These are phyloP conservation scores for Camelina neglecta DNA, from an alignment of 345 rosid genomes.

Conservation along the genomic window DNA sequence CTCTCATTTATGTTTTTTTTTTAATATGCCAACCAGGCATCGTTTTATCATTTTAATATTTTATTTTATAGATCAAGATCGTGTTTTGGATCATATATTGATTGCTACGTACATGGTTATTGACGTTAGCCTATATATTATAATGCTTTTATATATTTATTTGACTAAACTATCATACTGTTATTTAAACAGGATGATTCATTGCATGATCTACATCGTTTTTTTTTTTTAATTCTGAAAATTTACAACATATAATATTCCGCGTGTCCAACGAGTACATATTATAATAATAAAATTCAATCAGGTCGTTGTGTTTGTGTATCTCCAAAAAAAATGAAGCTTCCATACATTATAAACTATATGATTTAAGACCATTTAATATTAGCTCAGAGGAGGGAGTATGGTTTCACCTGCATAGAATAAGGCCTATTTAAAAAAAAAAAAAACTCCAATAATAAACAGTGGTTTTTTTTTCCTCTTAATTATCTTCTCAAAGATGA, in stretches of 20 bases:
- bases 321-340: constrained; percentile 1
- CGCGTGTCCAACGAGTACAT: constrained; percentile 35
- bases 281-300: constrained; percentile 25
- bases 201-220: background rate
- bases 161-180: background rate
- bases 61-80: background rate
- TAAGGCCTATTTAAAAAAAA: too few relatives aligned
- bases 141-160: background rate
- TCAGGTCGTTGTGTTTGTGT: background rate
- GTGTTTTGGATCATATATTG: background rate
- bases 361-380: background rate
- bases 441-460: background rate
- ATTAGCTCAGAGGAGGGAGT: background rate
- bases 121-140: background rate
- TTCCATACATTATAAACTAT: background rate
- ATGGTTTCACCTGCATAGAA: background rate
- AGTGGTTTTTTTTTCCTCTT: too few relatives aligned
- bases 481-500: background rate
- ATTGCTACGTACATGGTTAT: constrained; percentile 10
- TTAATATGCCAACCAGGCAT: background rate
- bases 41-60: background rate
- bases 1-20: background rate
- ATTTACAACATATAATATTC: background rate
- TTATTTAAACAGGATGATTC: background rate
- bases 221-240: background rate